phyloP scores from a whole-genome alignment of 768 basidiomycete genomes.

The Kwoniella sp. region DNA sequence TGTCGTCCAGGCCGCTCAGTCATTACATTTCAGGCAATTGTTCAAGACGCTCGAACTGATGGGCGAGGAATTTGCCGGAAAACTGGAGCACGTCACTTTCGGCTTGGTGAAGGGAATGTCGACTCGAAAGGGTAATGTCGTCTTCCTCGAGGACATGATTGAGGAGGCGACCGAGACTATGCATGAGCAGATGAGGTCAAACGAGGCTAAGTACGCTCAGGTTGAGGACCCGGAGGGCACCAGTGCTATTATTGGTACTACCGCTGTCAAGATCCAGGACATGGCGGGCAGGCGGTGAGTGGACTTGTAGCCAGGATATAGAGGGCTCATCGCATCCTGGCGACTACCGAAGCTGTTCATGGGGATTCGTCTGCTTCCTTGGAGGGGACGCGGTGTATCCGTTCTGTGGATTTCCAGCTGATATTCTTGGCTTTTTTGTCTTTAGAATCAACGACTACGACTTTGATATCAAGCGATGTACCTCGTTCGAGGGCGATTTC shows the following conservation, averaged over 20 bases:
- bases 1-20: constrained; percentile 71
- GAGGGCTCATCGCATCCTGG: too few relatives aligned
- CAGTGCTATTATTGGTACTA: constrained; percentile 82
- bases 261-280: constrained; percentile 96
- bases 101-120: constrained; percentile 88
- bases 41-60: constrained; percentile 91
- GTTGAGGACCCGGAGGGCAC: constrained; percentile 83
- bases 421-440: not conserved
- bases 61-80: constrained; percentile 81
- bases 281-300: constrained; percentile 87
- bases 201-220: constrained; percentile 85
- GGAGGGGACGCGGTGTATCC: too few relatives aligned
- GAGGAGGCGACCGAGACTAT: constrained; percentile 83
- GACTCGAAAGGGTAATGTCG: constrained; percentile 80
- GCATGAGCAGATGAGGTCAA: constrained; percentile 95
- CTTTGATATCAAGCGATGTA: constrained; percentile 92
- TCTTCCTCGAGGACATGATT: constrained; percentile 82
- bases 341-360: too few relatives aligned
- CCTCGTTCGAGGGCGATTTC: constrained; percentile 85
- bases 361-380: too few relatives aligned
- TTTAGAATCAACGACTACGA: constrained; percentile 89
- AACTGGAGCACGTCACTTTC: constrained; percentile 78
- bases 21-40: constrained; percentile 86
- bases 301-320: too few relatives aligned
- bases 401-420: not conserved